phyloP scores from a whole-genome alignment of 352 stramenopile species.

The Blastocystis sp. region DNA sequence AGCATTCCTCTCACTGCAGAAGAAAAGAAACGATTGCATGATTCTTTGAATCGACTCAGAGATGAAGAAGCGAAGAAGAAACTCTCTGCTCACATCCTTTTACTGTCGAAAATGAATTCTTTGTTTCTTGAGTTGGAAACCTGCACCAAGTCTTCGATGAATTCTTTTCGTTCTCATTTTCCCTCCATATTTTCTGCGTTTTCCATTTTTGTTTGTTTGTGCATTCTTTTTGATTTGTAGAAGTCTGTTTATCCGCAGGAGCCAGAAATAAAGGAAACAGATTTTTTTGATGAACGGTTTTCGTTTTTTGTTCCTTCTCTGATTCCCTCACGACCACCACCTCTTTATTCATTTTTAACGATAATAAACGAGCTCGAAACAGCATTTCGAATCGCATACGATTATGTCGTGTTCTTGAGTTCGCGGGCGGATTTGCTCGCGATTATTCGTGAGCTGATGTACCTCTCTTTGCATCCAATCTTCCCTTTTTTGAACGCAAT shows the following conservation, averaged over 20 bases:
- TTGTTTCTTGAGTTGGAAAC: background rate
- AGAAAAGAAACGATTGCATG: background rate
- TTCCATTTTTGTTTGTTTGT: background rate
- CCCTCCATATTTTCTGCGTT: background rate
- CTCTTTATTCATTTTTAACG: background rate
- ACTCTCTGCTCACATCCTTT: background rate
- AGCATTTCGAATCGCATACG: background rate
- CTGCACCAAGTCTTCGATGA: background rate
- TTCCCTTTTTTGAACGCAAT: background rate
- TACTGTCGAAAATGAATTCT: background rate
- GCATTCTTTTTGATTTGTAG: background rate
- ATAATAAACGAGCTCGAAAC: background rate
- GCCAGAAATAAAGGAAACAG: too few relatives aligned
- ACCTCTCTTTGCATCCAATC: background rate
- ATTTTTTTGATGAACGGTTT: background rate
- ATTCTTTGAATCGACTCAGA: background rate
- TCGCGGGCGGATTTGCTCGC: background rate
- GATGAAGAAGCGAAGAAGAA: background rate
- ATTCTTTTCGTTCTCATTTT: background rate
- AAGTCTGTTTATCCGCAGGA: background rate
- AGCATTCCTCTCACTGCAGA: background rate
- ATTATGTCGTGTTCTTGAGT: background rate
- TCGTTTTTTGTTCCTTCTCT: background rate
- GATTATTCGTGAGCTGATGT: background rate
- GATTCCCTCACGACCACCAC: background rate